These are phyloP conservation scores for Styphnolobium japonicum DNA, from an alignment of 306 rosid genomes.

Conservation along the genomic window DNA sequence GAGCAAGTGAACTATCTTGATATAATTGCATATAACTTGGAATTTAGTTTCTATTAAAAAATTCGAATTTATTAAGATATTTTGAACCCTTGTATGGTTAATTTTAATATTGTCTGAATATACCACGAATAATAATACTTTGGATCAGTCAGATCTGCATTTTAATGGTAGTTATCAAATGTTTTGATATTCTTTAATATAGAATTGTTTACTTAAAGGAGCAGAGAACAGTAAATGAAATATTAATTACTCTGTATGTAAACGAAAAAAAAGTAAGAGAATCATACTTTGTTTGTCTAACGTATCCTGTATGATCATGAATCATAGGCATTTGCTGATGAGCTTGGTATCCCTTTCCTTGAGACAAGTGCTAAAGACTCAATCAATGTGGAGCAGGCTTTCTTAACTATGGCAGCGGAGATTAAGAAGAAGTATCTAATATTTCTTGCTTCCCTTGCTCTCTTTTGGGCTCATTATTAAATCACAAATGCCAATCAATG, in stretches of 20 bases:
- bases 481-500: not conserved
- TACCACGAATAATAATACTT: not conserved
- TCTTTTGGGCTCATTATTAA: not conserved
- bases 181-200: not conserved
- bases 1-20: not conserved
- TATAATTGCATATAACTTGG: not conserved
- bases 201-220: not conserved
- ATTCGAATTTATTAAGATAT: not conserved
- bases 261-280: not conserved
- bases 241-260: not conserved
- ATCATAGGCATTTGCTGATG: constrained; percentile 89
- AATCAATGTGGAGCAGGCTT: constrained; percentile 95
- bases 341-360: constrained; percentile 91
- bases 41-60: not conserved
- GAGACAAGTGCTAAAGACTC: constrained; percentile 99
- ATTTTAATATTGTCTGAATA: not conserved
- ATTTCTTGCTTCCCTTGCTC: constrained; percentile 30
- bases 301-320: constrained; percentile 7
- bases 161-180: not conserved
- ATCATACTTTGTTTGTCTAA: not conserved
- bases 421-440: constrained; percentile 82
- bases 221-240: not conserved
- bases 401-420: constrained; percentile 92
- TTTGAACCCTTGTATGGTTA: not conserved
- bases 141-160: not conserved